Evolutionary conservation across 768 basidiomycete genomes (phyloP).

Genomic region (Sarcodon aspratus): DNA sequence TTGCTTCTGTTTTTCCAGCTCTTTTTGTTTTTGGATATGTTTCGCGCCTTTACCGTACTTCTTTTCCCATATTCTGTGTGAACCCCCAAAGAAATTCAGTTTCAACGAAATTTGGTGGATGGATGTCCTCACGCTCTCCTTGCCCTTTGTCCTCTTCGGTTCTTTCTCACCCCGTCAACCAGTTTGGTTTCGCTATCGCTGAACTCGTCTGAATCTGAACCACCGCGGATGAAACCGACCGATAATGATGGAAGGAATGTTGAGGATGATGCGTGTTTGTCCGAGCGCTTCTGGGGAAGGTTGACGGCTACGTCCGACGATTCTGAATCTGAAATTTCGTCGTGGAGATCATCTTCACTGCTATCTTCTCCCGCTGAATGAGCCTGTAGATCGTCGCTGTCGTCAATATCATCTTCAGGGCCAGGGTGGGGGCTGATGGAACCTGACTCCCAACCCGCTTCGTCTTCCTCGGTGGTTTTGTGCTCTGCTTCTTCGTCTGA

Average conservation of each 20-base stretch:
- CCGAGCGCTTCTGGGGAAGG: slow-evolving; percentile 2
- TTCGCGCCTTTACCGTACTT: slow-evolving; percentile 89
- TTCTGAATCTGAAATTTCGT: slow-evolving; percentile 2
- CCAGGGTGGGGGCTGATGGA: slow-evolving; percentile 10
- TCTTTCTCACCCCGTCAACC: slow-evolving; percentile 46
- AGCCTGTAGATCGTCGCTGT: slow-evolving; percentile 5
- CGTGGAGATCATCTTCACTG: not conserved
- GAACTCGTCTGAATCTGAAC: slow-evolving; percentile 68
- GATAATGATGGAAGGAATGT: slow-evolving; percentile 85
- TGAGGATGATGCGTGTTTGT: slow-evolving; percentile 16
- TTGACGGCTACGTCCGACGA: slow-evolving; percentile 7
- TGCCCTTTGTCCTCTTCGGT: slow-evolving; percentile 89
- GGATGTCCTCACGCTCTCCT: slow-evolving; percentile 69
- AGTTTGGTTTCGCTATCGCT: slow-evolving; percentile 44
- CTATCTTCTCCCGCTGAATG: not conserved
- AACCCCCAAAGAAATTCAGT: not conserved
- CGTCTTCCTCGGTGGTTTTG: slow-evolving; percentile 11
- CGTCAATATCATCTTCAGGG: slow-evolving; percentile 11
- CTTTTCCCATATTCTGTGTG: slow-evolving; percentile 89
- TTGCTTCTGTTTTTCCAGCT: slow-evolving; percentile 7
- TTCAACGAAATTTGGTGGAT: not conserved
- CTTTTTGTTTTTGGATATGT: slow-evolving; percentile 62
- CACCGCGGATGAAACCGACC: slow-evolving; percentile 74
- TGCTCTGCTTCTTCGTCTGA: slow-evolving; percentile 3
- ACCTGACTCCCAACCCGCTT: slow-evolving; percentile 23